Percentiles rank a stretch among this genome's conserved stretches.
Evolutionary conservation across 257 asterid genomes (phyloP).

Genomic region (Galeopsis tetrahit): DNA sequence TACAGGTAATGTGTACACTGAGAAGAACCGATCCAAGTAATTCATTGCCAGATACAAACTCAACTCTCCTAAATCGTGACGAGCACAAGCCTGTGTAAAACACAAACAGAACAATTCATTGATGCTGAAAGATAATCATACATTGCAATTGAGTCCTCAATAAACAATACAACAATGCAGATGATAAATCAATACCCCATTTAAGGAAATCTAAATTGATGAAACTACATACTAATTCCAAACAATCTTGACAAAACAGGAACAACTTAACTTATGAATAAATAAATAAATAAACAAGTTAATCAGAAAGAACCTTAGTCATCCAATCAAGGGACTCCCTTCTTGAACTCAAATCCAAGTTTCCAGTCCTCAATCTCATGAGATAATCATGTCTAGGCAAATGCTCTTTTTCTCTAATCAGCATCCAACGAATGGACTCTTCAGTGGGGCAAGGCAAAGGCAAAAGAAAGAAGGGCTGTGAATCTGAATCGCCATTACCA

Average conservation of each 20-base stretch:
- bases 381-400: constrained; percentile 71
- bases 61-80: constrained; percentile 47
- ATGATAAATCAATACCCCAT: constrained; percentile 21
- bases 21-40: constrained; percentile 57
- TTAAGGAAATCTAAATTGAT: constrained; percentile 24
- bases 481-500: constrained; percentile 48
- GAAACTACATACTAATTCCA: not conserved
- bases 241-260: constrained; percentile 15
- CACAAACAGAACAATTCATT: not conserved
- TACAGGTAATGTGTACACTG: constrained; percentile 50
- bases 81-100: constrained; percentile 56
- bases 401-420: constrained; percentile 54
- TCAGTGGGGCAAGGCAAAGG: constrained; percentile 46
- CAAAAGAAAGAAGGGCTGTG: constrained; percentile 40
- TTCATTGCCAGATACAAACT: constrained; percentile 51
- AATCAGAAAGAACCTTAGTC: constrained; percentile 56
- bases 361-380: constrained; percentile 71
- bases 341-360: constrained; percentile 64
- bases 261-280: constrained; percentile 1
- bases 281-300: constrained; percentile 10
- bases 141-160: constrained; percentile 28
- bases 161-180: constrained; percentile 36
- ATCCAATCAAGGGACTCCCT: constrained; percentile 80
- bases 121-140: not conserved
- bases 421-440: constrained; percentile 58